A percentile compares a stretch with the other conserved stretches of the same genome.
phyloP scores from a whole-genome alignment of 1,284 basidiomycete genomes.

The Cryptococcus wingfieldii region DNA sequence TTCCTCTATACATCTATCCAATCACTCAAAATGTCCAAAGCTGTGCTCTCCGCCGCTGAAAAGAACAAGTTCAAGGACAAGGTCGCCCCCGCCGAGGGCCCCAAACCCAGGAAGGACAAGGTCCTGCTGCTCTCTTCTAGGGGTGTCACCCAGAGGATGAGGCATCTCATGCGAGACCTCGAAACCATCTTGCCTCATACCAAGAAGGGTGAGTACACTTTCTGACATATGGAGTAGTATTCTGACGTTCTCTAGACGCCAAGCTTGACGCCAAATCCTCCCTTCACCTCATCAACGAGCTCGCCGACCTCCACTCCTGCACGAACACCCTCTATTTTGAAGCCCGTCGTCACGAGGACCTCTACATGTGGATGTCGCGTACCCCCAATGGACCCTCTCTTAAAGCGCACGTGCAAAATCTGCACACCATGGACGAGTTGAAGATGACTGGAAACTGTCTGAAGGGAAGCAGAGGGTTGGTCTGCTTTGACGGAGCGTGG shows the following conservation, averaged over 20 bases:
- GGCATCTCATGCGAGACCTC: conserved; percentile 94
- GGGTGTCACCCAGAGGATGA: conserved; percentile 92
- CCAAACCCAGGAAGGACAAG: conserved; percentile 54
- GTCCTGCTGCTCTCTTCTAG: conserved; percentile 89
- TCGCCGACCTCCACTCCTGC: conserved; percentile 96
- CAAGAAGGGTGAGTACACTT: conserved; percentile 73
- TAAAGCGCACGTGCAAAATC: conserved; percentile 96
- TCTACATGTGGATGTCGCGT: conserved; percentile 96
- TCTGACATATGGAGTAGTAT: not conserved
- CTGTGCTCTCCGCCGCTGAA: conserved; percentile 1
- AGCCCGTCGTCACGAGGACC: conserved; percentile 87
- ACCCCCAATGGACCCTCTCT: conserved; percentile 96
- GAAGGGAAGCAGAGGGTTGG: conserved; percentile 86
- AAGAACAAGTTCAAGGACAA: conserved; percentile 21
- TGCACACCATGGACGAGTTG: conserved; percentile 99
- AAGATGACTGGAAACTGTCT: conserved; percentile 99
- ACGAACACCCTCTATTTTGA: conserved; percentile 98
- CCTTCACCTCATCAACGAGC: conserved; percentile 87
- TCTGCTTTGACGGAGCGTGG: conserved; percentile 90
- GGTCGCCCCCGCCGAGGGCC: conserved; percentile 2
- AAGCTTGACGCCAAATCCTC: conserved; percentile 98
- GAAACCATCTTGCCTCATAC: conserved; percentile 87
- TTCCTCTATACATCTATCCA: too few relatives aligned
- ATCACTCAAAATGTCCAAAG: conserved; percentile 1
- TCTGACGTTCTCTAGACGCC: conserved; percentile 60